Evolutionary conservation across 208 protist species (phyloP).

Genomic region (Trypanosoma caninum): DNA sequence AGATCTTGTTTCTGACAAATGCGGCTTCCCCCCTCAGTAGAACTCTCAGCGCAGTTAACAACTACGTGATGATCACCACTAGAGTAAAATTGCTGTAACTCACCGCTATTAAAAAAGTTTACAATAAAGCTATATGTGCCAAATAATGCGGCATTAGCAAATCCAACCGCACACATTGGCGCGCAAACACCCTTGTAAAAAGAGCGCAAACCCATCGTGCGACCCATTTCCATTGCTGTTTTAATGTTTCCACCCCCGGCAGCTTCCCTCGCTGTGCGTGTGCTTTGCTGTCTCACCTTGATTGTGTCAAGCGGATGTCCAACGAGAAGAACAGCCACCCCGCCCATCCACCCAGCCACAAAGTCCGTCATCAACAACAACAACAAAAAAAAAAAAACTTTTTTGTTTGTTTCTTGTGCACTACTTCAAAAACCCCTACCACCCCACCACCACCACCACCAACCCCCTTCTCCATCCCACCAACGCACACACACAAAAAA

Average conservation of each 20-base stretch:
- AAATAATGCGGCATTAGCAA: constrained; percentile 23
- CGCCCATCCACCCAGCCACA: constrained; percentile 30
- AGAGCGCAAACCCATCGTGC: constrained; percentile 3
- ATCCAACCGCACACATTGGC: constrained; percentile 27
- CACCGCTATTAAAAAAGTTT: constrained; percentile 12
- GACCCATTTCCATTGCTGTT: constrained; percentile 16
- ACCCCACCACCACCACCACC: no score
- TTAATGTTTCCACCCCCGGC: background rate
- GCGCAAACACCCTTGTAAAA: constrained; percentile 31
- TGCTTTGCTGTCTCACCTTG: constrained; percentile 26
- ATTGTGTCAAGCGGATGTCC: constrained; percentile 29
- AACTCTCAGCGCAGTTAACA: background rate
- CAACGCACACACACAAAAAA: background rate
- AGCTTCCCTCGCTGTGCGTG: background rate
- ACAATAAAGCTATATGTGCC: constrained; percentile 18
- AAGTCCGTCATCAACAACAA: constrained; percentile 21
- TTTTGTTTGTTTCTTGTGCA: background rate
- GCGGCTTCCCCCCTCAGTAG: background rate
- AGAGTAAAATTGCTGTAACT: constrained; percentile 2
- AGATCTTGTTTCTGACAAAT: constrained; percentile 16
- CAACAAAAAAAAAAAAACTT: constrained; percentile 19
- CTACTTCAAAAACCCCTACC: no score
- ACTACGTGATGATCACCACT: constrained; percentile 3
- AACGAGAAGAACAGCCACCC: constrained; percentile 20
- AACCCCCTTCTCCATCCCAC: no score